These are phyloP conservation scores for Macrolepiota fuliginosa DNA, from an alignment of 768 basidiomycete genomes.

Conservation along the genomic window DNA sequence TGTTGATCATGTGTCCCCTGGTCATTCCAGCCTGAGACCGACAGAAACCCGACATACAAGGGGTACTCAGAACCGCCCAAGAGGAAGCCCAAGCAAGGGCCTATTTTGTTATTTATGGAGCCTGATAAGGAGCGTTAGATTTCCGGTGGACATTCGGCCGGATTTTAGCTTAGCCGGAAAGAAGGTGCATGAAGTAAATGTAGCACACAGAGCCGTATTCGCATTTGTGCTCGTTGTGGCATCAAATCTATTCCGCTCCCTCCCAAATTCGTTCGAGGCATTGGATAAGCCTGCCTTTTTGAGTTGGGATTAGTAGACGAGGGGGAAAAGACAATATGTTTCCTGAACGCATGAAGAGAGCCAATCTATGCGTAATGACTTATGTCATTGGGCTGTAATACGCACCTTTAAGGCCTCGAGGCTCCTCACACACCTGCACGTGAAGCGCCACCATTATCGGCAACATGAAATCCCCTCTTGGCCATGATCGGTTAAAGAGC, in stretches of 20 bases:
- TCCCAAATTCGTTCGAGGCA: slow-evolving; percentile 75
- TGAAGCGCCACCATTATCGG: slow-evolving; percentile 19
- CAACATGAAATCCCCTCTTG: slow-evolving; percentile 1
- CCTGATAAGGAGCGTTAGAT: slow-evolving; percentile 28
- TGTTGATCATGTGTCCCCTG: neutral
- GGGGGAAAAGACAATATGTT: slow-evolving; percentile 19
- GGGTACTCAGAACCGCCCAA: slow-evolving; percentile 74
- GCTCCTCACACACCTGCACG: slow-evolving; percentile 40
- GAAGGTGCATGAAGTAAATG: slow-evolving; percentile 40
- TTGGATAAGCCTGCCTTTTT: slow-evolving; percentile 64
- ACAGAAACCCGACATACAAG: slow-evolving; percentile 74
- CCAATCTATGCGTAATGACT: slow-evolving; percentile 64
- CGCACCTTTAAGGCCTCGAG: slow-evolving; percentile 48
- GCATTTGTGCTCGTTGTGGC: slow-evolving; percentile 64
- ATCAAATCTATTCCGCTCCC: slow-evolving; percentile 71
- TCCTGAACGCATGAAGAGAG: slow-evolving; percentile 64
- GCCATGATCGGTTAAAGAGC: neutral
- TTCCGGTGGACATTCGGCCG: slow-evolving; percentile 1
- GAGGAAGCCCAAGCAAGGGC: slow-evolving; percentile 66
- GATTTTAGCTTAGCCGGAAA: slow-evolving; percentile 49
- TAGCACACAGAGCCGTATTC: slow-evolving; percentile 63
- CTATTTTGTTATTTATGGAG: slow-evolving; percentile 76
- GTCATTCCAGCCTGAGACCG: slow-evolving; percentile 20
- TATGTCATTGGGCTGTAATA: slow-evolving; percentile 61
- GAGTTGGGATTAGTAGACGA: neutral